Evolutionary conservation across 331 rosid genomes (phyloP), one percentile per base, ranked within the genome.

Genomic region (Ulmus americana): DNA sequence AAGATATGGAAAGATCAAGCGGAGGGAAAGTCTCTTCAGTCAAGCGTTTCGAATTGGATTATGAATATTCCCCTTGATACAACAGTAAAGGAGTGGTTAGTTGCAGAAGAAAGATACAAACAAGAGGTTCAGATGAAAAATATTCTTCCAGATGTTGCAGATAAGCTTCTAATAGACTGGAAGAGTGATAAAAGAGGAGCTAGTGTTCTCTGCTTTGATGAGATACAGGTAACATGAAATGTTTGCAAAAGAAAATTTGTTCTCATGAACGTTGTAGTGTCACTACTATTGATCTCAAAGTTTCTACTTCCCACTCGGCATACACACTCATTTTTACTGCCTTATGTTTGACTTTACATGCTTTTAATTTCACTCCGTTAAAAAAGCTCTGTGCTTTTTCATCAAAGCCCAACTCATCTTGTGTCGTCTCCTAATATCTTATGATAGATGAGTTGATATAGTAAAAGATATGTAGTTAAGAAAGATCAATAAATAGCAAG

Each of bases 131-230:
- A 85, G 77, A 69, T 89, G 89, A 85, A 92, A 80, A 79, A 92
- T 77, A 92, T 92, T 70, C 98, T 92, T 81, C 95, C 86, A 52
- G 91, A 82, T 64, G 96, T 86, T 55, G 98, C 98, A 52, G 96
- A 92, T 80, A 76, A 79, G 66, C 83, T 92, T 69, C 83, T 92
- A 45, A 67, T 86, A 64, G 88, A 86, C 65, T 68, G 64, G 67
- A 81, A 74, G 74, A 84, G 70, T 16, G 82, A 79, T 70, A 74
- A 74, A 76, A 81, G 74, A 69, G 98, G 98, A 77, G 96, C 95
- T 58, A 89, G 84, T 74, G 72, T 89, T 80, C 90, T 92, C 72
- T 92, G 98, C 79, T 92, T 92, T 15, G 98, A 92, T 67, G 98
- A 92, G 80, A 92, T 92, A 72, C 98, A 92, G 91, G 98, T 86